phyloP scores from a whole-genome alignment of 2,329 filamentous ascomycete species.

The Dothiorella sarmentorum region DNA sequence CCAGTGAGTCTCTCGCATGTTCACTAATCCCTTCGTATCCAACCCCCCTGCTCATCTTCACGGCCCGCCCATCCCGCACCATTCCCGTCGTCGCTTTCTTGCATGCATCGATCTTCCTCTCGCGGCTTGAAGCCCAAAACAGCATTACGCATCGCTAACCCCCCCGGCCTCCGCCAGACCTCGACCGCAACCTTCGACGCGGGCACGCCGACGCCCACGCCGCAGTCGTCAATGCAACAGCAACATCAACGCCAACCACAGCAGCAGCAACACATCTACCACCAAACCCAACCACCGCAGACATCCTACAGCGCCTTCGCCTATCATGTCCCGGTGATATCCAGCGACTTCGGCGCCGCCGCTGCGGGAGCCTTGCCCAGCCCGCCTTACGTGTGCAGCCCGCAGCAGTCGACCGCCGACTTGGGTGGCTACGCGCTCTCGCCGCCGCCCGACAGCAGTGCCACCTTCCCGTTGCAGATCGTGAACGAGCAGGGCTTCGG shows the following conservation, averaged over 20 bases:
- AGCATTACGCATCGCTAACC: no score
- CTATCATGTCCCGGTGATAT: constrained; percentile 38
- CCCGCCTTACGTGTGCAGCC: constrained; percentile 33
- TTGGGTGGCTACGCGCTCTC: constrained; percentile 21
- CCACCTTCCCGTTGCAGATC: constrained; percentile 5
- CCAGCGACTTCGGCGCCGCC: constrained; percentile 39
- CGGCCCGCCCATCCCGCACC: constrained; percentile 9
- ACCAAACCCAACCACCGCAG: constrained; percentile 1
- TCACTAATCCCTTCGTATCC: constrained; percentile 8
- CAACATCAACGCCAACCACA: constrained; percentile 1
- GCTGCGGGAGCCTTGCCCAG: constrained; percentile 16
- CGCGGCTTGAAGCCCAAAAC: no score
- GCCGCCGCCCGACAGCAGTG: background rate
- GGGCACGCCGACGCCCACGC: constrained; percentile 25
- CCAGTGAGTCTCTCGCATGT: constrained; percentile 29
- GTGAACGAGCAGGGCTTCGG: constrained; percentile 3
- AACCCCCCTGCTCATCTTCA: constrained; percentile 4
- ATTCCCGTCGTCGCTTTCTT: background rate
- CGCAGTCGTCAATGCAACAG: background rate
- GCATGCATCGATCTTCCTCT: background rate
- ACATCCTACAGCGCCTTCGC: constrained; percentile 33
- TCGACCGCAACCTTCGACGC: constrained; percentile 35
- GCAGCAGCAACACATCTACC: constrained; percentile 5
- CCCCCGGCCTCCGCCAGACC: constrained; percentile 23
- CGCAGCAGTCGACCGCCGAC: constrained; percentile 28